These are phyloP conservation scores for Mentha longifolia DNA, from an alignment of 257 asterid species.

Conservation along the genomic window DNA sequence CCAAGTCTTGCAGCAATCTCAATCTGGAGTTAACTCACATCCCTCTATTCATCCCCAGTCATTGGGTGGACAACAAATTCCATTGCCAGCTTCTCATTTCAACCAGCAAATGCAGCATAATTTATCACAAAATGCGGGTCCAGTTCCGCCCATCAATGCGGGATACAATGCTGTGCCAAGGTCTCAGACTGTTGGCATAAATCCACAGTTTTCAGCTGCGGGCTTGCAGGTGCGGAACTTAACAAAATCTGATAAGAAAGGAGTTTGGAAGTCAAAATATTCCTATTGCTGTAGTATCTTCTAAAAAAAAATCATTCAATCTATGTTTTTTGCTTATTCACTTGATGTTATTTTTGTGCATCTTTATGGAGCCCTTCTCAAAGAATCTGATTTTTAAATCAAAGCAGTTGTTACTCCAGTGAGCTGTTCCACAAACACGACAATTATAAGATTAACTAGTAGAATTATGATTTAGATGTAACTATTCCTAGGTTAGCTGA, in stretches of 20 bases:
- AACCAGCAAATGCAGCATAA: conserved; percentile 57
- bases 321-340: background rate
- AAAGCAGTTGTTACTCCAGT: background rate
- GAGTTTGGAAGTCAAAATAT: background rate
- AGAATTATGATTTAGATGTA: conserved; percentile 6
- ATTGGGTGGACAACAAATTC: conserved; percentile 48
- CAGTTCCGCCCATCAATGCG: conserved; percentile 35
- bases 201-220: conserved; percentile 48
- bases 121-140: conserved; percentile 45
- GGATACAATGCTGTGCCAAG: conserved; percentile 38
- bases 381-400: conserved; percentile 13
- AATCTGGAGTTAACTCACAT: conserved; percentile 50
- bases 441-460: background rate
- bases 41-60: conserved; percentile 51
- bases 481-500: background rate
- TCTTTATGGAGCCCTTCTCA: conserved; percentile 21
- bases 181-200: conserved; percentile 38
- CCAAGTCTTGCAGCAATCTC: conserved; percentile 56
- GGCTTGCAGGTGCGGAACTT: conserved; percentile 61
- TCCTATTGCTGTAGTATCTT: conserved; percentile 10
- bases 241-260: conserved; percentile 8
- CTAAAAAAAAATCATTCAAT: background rate
- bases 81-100: conserved; percentile 42
- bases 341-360: conserved; percentile 5
- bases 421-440: background rate